These are phyloP conservation scores for Cucurbita ficifolia DNA, from an alignment of 306 rosid genomes.

Conservation along the genomic window DNA sequence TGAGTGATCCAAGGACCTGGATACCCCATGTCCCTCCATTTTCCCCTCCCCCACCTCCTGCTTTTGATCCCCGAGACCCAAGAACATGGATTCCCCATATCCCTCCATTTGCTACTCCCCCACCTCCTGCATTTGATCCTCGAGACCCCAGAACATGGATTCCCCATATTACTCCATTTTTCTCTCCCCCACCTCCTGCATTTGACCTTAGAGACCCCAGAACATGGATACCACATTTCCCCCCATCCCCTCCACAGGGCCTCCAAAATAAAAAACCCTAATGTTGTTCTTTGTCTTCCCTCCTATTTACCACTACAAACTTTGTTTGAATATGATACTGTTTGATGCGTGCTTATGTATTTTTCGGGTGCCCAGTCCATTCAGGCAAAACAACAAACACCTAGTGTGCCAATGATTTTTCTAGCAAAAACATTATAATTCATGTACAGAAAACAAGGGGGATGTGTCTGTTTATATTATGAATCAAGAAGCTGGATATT, in stretches of 20 bases:
- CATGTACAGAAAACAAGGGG: slow-evolving; percentile 1
- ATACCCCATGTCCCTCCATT: slow-evolving; percentile 24
- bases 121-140: slow-evolving; percentile 26
- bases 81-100: slow-evolving; percentile 38
- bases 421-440: background rate
- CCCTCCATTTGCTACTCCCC: slow-evolving; percentile 32
- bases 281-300: background rate
- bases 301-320: background rate
- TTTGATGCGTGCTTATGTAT: background rate
- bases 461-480: background rate
- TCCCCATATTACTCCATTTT: slow-evolving; percentile 23
- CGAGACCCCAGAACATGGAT: slow-evolving; percentile 50
- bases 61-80: slow-evolving; percentile 32
- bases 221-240: slow-evolving; percentile 35
- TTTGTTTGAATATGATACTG: background rate
- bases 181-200: slow-evolving; percentile 22
- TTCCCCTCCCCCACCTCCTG: slow-evolving; percentile 17
- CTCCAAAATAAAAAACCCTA: slow-evolving; percentile 27
- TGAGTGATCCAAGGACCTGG: slow-evolving; percentile 34
- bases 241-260: slow-evolving; percentile 23
- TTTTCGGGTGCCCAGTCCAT: background rate
- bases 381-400: slow-evolving; percentile 5
- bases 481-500: slow-evolving; percentile 1
- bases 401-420: background rate
- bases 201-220: slow-evolving; percentile 30